Conservation (phyloP, 192 early-diverging fungal species). For the Backusella sp. region DNA sequence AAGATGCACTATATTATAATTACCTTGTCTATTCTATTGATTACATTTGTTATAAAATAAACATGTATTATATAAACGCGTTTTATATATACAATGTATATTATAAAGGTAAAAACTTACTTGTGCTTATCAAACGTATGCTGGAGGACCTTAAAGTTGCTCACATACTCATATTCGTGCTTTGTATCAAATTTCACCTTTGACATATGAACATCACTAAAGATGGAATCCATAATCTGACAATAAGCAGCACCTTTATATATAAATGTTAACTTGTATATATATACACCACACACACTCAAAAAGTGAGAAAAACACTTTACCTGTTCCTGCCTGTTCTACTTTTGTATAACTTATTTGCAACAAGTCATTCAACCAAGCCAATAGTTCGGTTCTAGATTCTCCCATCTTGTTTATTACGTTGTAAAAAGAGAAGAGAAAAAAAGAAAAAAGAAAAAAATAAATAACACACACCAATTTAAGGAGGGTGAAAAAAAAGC, state of each 20-base stretch:
- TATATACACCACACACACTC: neutral
- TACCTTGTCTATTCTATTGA: conserved; percentile 75
- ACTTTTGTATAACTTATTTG: conserved; percentile 90
- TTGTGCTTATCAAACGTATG: conserved; percentile 84
- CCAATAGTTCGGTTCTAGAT: conserved; percentile 88
- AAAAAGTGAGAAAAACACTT: neutral
- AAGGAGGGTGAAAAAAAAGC: neutral
- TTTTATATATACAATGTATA: neutral
- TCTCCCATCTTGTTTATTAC: conserved; percentile 64
- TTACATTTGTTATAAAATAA: neutral
- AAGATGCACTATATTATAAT: neutral
- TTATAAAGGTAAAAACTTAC: conserved; percentile 20
- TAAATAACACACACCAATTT: neutral
- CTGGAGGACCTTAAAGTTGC: conserved; percentile 96
- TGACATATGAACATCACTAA: conserved; percentile 73
- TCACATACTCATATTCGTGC: conserved; percentile 95
- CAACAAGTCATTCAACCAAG: conserved; percentile 94
- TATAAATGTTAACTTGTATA: neutral
- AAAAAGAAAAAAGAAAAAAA: neutral
- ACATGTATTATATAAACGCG: conserved; percentile 7
- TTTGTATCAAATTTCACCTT: conserved; percentile 95
- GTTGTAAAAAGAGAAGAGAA: neutral
- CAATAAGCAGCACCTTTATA: conserved; percentile 62
- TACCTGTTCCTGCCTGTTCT: conserved; percentile 92
- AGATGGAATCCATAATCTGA: conserved; percentile 72